Conservation (phyloP, 2,329 filamentous ascomycete genomes). For the Helotiales sp. region DNA sequence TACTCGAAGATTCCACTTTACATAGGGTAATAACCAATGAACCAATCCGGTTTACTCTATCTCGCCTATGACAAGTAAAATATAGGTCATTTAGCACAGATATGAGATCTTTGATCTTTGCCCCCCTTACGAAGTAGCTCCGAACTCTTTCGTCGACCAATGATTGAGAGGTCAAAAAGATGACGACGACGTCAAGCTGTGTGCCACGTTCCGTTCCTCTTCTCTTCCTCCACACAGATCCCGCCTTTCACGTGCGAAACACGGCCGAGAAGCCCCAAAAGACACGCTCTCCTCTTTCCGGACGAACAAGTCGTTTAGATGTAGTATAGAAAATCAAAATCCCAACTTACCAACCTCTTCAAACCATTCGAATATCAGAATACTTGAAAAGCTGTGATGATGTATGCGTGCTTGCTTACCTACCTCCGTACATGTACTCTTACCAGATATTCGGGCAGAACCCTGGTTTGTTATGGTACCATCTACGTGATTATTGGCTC, state of each 20-base stretch:
- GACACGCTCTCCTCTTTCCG: neutral
- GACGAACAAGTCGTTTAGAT: neutral
- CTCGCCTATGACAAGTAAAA: too few species aligned
- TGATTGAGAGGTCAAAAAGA: neutral
- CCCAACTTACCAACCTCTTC: neutral
- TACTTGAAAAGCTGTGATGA: neutral
- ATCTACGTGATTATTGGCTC: constrained; percentile 19
- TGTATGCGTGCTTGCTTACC: neutral
- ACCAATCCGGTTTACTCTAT: too few species aligned
- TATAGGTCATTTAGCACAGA: too few species aligned
- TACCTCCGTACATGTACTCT: neutral
- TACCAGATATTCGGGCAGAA: neutral
- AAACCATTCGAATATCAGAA: neutral
- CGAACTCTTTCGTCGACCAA: neutral
- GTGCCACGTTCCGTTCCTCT: too few species aligned
- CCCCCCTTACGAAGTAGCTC: too few species aligned
- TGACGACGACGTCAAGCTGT: neutral
- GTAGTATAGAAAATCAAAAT: neutral
- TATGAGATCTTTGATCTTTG: too few species aligned
- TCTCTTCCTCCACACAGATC: constrained; percentile 3
- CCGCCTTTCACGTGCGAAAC: neutral
- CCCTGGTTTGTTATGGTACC: constrained; percentile 17
- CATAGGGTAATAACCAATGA: too few species aligned
- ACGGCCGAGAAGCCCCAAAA: neutral
- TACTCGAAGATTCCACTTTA: too few species aligned